Conservation (phyloP, 305 asterid species). For the Fraxinus albicans region DNA sequence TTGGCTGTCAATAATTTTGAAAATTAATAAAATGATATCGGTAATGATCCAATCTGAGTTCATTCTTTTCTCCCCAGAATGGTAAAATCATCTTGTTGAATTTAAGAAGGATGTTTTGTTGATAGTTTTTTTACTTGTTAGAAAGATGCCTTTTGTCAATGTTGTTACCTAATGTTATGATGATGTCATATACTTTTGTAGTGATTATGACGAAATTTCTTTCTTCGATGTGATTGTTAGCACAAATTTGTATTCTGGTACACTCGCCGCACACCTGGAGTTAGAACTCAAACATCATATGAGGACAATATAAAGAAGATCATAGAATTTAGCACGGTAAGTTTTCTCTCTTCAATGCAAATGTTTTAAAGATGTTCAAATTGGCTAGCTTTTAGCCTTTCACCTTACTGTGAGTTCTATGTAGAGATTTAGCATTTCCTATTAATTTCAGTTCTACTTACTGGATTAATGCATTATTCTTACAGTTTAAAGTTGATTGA, state of each 20-base stretch:
- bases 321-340: slow-evolving; percentile 84
- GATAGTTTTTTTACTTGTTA: not conserved
- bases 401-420: slow-evolving; percentile 1
- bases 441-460: not conserved
- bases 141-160: not conserved
- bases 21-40: not conserved
- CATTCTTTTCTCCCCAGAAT: not conserved
- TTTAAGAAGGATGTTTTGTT: not conserved
- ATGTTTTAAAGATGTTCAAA: slow-evolving; percentile 3
- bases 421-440: not conserved
- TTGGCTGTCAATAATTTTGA: not conserved
- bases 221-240: slow-evolving; percentile 40
- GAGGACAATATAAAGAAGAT: slow-evolving; percentile 92
- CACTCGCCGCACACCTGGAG: slow-evolving; percentile 94
- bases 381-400: not conserved
- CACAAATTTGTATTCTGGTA: slow-evolving; percentile 86
- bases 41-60: not conserved
- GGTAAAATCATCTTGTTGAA: not conserved
- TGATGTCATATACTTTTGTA: slow-evolving; percentile 5
- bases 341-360: slow-evolving; percentile 20
- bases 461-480: slow-evolving; percentile 7
- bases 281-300: slow-evolving; percentile 74
- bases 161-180: not conserved
- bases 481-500: slow-evolving; percentile 3
- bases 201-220: not conserved